Base-by-base conservation (phyloP, 2,329 filamentous ascomycete genomes). In the Fusarium pseudoanthophilum region DNA sequence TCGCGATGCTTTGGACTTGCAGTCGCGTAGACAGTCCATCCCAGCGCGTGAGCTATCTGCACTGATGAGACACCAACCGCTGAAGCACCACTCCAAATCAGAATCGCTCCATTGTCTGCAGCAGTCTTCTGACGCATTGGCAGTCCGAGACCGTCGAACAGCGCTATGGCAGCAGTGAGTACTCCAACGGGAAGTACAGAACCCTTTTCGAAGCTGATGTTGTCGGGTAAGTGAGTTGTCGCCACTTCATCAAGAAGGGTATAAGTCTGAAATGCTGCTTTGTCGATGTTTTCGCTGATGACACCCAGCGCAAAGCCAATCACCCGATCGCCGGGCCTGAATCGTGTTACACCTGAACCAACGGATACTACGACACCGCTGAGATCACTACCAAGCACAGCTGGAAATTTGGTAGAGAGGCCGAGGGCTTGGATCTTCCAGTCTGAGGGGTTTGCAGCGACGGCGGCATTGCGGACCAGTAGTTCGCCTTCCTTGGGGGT, bases 261-360 rank as follows among this genome's bases (percentile, higher is more conserved):
- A 65, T 82, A 83, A 59, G 83, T 78, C 69, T 83, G 82, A 72
- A 83, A 83, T 3, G 81, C 81, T 4, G 72, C 77, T 3, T 72
- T 71, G 49, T 80, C 71, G 34, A 77, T 76, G 28, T 78, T 77
- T 30, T 73, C 76, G 3, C 18, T 8, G 9, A 82, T 64, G 24
- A 82, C 80, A 8, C 81, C 81, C 53, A 80, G 78, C 72, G 83
- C 83, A 73, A 82, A 81, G 0, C 4, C 45, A 2, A 36, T 39
- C 36, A 76, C 73, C 1, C 74, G 67, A 32, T 76, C 74, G 0
- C 74, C 74, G 2, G 67, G n/a, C 1, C 43, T 49, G 16, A 76
- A 64, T 9, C 48, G 48, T 4, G 67, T 58, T 2, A 60, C 53
- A 9, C 48, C 72, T 7, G 34, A 14, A 6, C 34, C 34, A 15